These are phyloP conservation scores for Batrachochytrium dendrobatidis DNA, from an alignment of 371 early-diverging fungal species.

Conservation along the genomic window DNA sequence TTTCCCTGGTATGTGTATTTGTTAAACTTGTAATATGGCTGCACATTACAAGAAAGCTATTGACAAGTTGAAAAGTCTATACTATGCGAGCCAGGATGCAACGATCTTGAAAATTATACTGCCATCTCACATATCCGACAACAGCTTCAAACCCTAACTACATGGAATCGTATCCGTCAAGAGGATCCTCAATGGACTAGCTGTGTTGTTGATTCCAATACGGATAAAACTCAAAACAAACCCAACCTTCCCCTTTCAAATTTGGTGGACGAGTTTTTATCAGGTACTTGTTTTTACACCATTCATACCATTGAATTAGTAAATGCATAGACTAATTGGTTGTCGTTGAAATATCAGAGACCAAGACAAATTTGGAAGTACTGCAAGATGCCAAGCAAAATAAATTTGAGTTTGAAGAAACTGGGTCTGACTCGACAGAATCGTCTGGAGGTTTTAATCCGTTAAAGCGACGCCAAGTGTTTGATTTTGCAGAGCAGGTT, in stretches of 20 bases:
- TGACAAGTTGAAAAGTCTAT: too few species aligned
- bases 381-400: too few species aligned
- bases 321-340: too few species aligned
- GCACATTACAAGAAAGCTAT: too few species aligned
- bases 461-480: slow-evolving; percentile 27
- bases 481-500: slow-evolving; percentile 44
- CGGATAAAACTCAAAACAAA: neutral
- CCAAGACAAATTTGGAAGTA: too few species aligned
- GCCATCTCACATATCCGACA: slow-evolving; percentile 10
- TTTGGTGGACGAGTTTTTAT: slow-evolving; percentile 15
- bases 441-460: slow-evolving; percentile 2
- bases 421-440: neutral
- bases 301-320: too few species aligned
- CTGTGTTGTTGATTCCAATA: neutral
- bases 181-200: neutral
- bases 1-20: too few species aligned
- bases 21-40: too few species aligned
- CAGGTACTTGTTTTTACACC: too few species aligned
- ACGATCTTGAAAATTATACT: slow-evolving; percentile 16
- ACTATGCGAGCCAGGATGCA: slow-evolving; percentile 8
- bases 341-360: too few species aligned
- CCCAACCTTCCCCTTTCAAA: neutral
- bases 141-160: slow-evolving; percentile 11
- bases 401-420: too few species aligned
- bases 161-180: slow-evolving; percentile 14